Base-by-base conservation (phyloP, 1,284 basidiomycete genomes). In the Kwoniella shivajii region DNA sequence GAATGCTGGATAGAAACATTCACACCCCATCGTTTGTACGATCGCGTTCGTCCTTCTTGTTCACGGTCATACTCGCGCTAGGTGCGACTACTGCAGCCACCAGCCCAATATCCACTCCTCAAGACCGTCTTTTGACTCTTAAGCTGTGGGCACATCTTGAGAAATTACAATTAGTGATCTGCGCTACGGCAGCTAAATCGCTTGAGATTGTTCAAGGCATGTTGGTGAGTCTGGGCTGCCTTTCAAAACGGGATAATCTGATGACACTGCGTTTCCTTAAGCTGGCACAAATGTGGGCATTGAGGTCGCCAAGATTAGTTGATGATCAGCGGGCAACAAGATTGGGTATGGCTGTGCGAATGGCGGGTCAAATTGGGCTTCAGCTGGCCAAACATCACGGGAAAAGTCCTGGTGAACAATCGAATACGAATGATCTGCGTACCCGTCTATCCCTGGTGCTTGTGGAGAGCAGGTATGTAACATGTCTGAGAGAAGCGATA, bases 141-240 rank as follows among this genome's bases (percentile, higher is more conserved):
- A 50, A 43, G 20, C 38, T 57, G 1, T 50, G 45, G 44, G 50
- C 50, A 9, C 56, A 57, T 41, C 43, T 53, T 7, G 56, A 57
- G 11, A 57, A 57, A 45, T 46, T 57, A 30, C 56, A 57, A 30
- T 41, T 57, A 20, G 56, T 57, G 9, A 20, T 57, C 1, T 53
- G 45, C 42, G 56, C 56, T 11, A 57, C 56, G 9, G 43, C 44
- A 1, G 56, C 56, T 3, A 57, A 57, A 38, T 57, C 56, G 5
- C 26, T 57, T 5, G 56, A 57, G 38, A 52, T 57, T 16, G 50
- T 51, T 16, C 50, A 51, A 22, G 48, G 41, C 27, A 50, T 43
- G 48, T 14, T 56, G 16, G 54, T 56, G 42, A 45, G 54, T 44
- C 16, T 18, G 20, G 2, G 4, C 22, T 7, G 24, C 5, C 14